phyloP scores from a whole-genome alignment of 1,284 basidiomycete genomes.

The Porodaedalea pini region DNA sequence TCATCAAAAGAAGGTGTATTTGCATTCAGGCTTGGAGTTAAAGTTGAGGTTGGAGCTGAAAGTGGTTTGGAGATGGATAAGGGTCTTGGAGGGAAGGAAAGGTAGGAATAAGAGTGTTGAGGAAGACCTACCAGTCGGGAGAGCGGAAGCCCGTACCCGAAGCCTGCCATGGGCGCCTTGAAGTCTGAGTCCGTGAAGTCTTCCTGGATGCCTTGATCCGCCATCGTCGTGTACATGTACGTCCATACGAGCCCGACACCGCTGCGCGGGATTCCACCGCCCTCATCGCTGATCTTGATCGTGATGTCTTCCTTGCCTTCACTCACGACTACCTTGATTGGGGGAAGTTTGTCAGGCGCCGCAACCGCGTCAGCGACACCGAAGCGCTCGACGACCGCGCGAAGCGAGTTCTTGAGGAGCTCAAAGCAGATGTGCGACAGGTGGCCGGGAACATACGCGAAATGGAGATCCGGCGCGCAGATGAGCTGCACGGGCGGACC shows the following conservation, averaged over 20 bases:
- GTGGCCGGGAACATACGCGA: constrained; percentile 96
- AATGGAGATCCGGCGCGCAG: constrained; percentile 83
- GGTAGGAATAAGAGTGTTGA: background rate
- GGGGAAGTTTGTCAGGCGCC: constrained; percentile 56
- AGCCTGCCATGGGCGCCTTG: constrained; percentile 98
- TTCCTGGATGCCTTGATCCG: constrained; percentile 81
- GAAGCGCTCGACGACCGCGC: constrained; percentile 93
- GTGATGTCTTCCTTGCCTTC: constrained; percentile 96
- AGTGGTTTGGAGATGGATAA: background rate
- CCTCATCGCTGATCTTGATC: constrained; percentile 96
- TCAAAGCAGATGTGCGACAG: constrained; percentile 97
- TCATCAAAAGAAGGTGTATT: background rate
- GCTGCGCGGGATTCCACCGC: constrained; percentile 91
- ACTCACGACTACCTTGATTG: constrained; percentile 96
- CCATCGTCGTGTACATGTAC: constrained; percentile 99
- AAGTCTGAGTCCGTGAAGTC: constrained; percentile 92
- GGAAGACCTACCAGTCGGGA: constrained; percentile 70
- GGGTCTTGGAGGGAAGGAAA: background rate
- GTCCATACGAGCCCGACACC: constrained; percentile 98
- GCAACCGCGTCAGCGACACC: constrained; percentile 77
- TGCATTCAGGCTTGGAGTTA: background rate
- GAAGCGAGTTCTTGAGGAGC: constrained; percentile 96
- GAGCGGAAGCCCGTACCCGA: constrained; percentile 90
- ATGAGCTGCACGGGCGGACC: constrained; percentile 96
- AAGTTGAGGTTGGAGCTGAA: background rate